These are phyloP conservation scores for Lentinus brumalis DNA, from an alignment of 768 basidiomycete species.

Conservation along the genomic window DNA sequence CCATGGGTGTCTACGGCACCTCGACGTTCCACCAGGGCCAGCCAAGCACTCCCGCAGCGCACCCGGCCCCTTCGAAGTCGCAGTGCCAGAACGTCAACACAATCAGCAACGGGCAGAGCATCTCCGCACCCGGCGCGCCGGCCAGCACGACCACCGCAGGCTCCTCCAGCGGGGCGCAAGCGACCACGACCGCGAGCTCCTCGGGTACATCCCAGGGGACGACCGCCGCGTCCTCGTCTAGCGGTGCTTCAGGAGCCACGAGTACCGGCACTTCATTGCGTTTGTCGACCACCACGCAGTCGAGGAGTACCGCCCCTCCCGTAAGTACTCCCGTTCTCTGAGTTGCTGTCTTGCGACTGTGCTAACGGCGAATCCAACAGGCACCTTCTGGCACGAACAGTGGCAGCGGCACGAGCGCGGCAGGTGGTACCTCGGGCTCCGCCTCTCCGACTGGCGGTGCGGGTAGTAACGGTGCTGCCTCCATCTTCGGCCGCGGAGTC, in stretches of 20 bases:
- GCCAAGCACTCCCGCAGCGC: constrained; percentile 53
- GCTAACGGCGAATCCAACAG: neutral
- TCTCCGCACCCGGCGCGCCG: neutral
- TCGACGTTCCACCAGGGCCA: constrained; percentile 72
- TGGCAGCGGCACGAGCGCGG: neutral
- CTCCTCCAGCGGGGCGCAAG: neutral
- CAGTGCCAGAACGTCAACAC: constrained; percentile 55
- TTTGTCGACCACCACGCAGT: neutral
- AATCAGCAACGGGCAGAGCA: constrained; percentile 45
- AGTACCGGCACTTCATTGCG: neutral
- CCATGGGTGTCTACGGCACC: constrained; percentile 68
- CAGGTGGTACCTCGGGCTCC: neutral
- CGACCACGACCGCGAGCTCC: neutral
- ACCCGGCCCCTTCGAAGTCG: constrained; percentile 60
- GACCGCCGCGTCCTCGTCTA: neutral
- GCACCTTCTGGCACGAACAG: neutral
- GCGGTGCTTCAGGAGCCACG: neutral
- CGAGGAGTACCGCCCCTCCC: neutral
- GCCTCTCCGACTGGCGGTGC: neutral
- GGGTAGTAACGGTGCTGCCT: neutral
- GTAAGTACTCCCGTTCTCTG: neutral
- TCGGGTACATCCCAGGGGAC: neutral
- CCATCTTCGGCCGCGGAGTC: neutral
- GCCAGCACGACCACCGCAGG: neutral
- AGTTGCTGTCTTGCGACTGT: neutral